Percentiles rank a stretch among this genome's conserved stretches.
These are phyloP conservation scores for Phytophthora pisi DNA, from an alignment of 352 stramenopile genomes.

Conservation along the genomic window DNA sequence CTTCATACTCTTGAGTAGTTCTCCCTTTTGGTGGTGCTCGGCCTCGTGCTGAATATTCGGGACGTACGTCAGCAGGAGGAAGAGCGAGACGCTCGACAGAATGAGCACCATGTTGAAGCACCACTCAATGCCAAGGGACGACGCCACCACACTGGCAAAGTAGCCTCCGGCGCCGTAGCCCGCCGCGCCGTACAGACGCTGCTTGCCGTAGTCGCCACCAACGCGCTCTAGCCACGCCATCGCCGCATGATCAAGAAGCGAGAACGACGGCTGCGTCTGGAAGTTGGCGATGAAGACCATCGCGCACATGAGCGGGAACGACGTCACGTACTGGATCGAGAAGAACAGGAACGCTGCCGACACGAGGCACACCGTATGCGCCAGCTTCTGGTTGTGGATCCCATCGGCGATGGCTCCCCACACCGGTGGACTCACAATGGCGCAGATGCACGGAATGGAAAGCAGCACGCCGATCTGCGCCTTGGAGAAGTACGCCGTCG, in stretches of 20 bases:
- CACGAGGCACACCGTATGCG: conserved; percentile 49
- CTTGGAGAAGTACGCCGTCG: conserved; percentile 59
- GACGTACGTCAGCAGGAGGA: conserved; percentile 43
- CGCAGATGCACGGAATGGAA: conserved; percentile 51
- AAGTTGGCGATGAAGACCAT: conserved; percentile 58
- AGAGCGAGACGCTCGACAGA: conserved; percentile 41
- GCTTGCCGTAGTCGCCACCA: conserved; percentile 55
- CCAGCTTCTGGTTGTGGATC: conserved; percentile 47
- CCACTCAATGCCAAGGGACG: conserved; percentile 44
- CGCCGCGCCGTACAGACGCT: conserved; percentile 51
- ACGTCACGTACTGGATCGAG: conserved; percentile 48
- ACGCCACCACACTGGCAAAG: conserved; percentile 49
- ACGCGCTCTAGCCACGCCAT: conserved; percentile 46
- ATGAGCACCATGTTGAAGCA: conserved; percentile 60
- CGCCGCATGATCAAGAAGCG: conserved; percentile 46
- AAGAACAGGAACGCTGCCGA: conserved; percentile 55
- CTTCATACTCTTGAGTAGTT: conserved; percentile 38
- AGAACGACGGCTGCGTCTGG: conserved; percentile 49
- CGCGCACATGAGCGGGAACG: conserved; percentile 47
- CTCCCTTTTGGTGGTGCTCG: conserved; percentile 37
- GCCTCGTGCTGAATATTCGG: conserved; percentile 42
- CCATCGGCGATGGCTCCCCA: conserved; percentile 52
- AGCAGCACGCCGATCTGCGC: conserved; percentile 50
- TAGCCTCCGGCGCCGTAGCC: conserved; percentile 50
- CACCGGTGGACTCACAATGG: conserved; percentile 45